These are phyloP conservation scores for Amauroascus niger DNA, from an alignment of 2,329 filamentous ascomycete species.

Conservation along the genomic window DNA sequence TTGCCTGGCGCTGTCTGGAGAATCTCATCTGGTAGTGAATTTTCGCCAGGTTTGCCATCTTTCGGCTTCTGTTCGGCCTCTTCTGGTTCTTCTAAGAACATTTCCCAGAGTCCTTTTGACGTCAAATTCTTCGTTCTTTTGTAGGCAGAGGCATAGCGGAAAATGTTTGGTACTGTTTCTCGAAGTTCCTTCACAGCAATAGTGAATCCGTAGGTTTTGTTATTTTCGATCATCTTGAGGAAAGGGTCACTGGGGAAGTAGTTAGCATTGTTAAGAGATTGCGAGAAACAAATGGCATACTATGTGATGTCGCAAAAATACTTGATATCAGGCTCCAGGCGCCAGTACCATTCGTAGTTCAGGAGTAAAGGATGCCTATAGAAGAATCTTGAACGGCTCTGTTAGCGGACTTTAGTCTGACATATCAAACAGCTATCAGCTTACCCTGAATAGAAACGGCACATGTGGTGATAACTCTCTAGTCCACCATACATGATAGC, in stretches of 20 bases:
- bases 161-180: conserved; percentile 97
- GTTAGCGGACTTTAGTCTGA: conserved; percentile 16
- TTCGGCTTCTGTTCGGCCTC: conserved; percentile 31
- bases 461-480: conserved; percentile 99
- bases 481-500: conserved; percentile 99
- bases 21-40: conserved; percentile 70
- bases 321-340: conserved; percentile 96
- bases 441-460: conserved; percentile 94
- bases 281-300: conserved; percentile 43
- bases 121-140: conserved; percentile 84
- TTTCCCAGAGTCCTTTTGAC: conserved; percentile 92
- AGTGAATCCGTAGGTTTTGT: conserved; percentile 98
- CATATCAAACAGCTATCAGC: conserved; percentile 24
- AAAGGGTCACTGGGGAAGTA: conserved; percentile 66
- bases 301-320: conserved; percentile 99
- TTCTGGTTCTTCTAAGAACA: conserved; percentile 66
- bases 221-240: conserved; percentile 80
- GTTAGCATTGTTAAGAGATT: conserved; percentile 24
- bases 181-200: conserved; percentile 97
- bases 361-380: conserved; percentile 90
- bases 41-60: conserved; percentile 45
- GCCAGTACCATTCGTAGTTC: conserved; percentile 99
- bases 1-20: conserved; percentile 63
- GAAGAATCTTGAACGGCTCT: conserved; percentile 59
- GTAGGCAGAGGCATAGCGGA: conserved; percentile 96